Evolutionary conservation across 129 eudicot species (phyloP).

Genomic region (Apium graveolens): DNA sequence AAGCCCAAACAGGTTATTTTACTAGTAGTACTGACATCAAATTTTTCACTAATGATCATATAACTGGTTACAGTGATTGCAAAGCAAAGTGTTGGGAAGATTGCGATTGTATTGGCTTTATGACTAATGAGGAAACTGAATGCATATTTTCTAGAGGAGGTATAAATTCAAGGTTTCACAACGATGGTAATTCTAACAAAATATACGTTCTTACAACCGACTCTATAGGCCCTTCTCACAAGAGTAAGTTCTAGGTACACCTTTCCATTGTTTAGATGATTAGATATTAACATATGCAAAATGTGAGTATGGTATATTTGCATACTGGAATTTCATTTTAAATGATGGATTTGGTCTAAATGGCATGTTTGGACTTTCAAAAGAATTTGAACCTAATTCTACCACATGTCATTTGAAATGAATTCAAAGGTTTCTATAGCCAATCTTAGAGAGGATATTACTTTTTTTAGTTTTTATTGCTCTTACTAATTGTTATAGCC

Average conservation of each 20-base stretch:
- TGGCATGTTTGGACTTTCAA: too few relatives aligned
- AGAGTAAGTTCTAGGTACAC: conserved; percentile 4
- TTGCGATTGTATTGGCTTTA: conserved; percentile 41
- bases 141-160: conserved; percentile 23
- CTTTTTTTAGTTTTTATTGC: not conserved
- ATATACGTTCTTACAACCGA: not conserved
- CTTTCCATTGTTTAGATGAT: conserved; percentile 22
- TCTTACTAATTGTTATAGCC: not conserved
- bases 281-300: not conserved
- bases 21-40: not conserved
- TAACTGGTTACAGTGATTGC: conserved; percentile 43
- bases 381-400: too few relatives aligned
- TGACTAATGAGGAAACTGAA: conserved; percentile 9
- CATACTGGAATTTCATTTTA: too few relatives aligned
- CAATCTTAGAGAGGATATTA: too few relatives aligned
- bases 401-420: not conserved
- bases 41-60: not conserved
- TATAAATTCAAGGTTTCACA: not conserved
- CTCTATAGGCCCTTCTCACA: not conserved
- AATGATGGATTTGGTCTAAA: too few relatives aligned
- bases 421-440: too few relatives aligned
- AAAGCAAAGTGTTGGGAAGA: conserved; percentile 33
- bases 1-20: conserved; percentile 10
- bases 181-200: conserved; percentile 9
- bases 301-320: too few relatives aligned